Evolutionary conservation across 1,139 yeast genomes (phyloP).

Genomic region (Yarrowia galli): DNA sequence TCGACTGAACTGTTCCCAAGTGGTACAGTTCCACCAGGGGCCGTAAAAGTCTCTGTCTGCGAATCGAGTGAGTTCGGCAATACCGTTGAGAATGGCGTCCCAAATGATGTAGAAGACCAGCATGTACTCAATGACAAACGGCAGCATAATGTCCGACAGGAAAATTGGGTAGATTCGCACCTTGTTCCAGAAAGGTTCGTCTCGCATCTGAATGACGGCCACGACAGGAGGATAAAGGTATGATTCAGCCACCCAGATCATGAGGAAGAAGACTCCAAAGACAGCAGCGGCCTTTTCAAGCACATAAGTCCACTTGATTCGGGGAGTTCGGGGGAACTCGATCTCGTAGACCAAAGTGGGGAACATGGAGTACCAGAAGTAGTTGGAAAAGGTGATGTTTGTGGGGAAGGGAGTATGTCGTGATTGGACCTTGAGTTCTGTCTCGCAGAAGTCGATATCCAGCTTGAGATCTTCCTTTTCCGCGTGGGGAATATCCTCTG

Average conservation of each 20-base stretch:
- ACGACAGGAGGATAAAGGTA: slow-evolving; percentile 78
- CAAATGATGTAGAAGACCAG: slow-evolving; percentile 87
- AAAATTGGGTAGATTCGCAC: slow-evolving; percentile 64
- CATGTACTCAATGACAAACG: slow-evolving; percentile 75
- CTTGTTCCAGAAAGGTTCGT: slow-evolving; percentile 58
- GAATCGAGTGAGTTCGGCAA: slow-evolving; percentile 84
- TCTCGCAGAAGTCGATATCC: slow-evolving; percentile 45
- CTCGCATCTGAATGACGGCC: slow-evolving; percentile 61
- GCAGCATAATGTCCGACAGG: slow-evolving; percentile 78
- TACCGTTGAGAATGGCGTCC: slow-evolving; percentile 88
- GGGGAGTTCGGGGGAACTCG: slow-evolving; percentile 76
- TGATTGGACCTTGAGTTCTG: slow-evolving; percentile 48
- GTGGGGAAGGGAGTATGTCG: slow-evolving; percentile 62
- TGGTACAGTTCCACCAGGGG: slow-evolving; percentile 96
- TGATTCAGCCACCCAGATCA: slow-evolving; percentile 83
- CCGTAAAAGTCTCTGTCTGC: slow-evolving; percentile 95
- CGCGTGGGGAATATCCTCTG: slow-evolving; percentile 19
- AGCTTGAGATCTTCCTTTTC: slow-evolving; percentile 40
- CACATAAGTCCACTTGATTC: slow-evolving; percentile 74
- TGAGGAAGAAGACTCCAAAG: slow-evolving; percentile 82
- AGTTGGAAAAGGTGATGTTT: slow-evolving; percentile 72
- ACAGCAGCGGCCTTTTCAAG: slow-evolving; percentile 76
- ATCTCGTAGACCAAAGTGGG: slow-evolving; percentile 80
- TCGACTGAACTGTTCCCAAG: slow-evolving; percentile 93
- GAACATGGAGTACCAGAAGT: slow-evolving; percentile 80